Base-by-base conservation (phyloP, 1,284 basidiomycete genomes). In the Trametes hirsuta region DNA sequence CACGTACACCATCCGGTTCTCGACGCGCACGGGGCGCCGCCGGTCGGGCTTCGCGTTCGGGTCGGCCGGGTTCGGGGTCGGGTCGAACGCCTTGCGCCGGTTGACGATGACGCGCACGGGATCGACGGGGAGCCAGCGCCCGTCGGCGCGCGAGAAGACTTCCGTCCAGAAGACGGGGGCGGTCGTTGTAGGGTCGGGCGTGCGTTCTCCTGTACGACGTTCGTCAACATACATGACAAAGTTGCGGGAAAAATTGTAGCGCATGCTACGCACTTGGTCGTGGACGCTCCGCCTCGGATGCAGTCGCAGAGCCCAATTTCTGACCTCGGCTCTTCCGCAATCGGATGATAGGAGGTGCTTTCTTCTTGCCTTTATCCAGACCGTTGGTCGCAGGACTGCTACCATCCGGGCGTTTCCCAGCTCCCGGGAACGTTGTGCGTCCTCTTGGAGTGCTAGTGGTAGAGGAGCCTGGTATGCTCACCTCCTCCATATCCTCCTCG, bases 161-260 rank as follows among this genome's bases (percentile, higher is more conserved):
- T 99, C 97, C 1, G 93, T 94, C 97, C 97, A 99, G 75, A 96
- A 94, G 2, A 97, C 90, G 0, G 97, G 97, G 1, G 95, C 91
- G n/a, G 86, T 82, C 36, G 69, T 76, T 22, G 75, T 76, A 40
- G 87, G 87, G 72, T 88, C 82, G 42, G 77, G 74, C 11, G 77
- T 74, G 47, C 63, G 68, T 47, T 67, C 67, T 36, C 68, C 71
- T 72, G 55, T 15, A 35, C 12, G 36, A 22, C 47, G 24, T 46
- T 36, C 25, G 44, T 30, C 30, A 30, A 30, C n/a, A 37, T 49
- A 22, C 36, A 34, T 59, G 46, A 10, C 36, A 34, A n/a, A 37
- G 24, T 10, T n/a, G 24, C 24, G 21, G 36, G 6, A 41, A 12
- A 24, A 37, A 18, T 18, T n/a, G 21, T 18, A 15, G 18, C 22